Percentiles rank a stretch among this genome's conserved stretches.
Evolutionary conservation across 441 rosid species (phyloP).

Genomic region (Corymbia calophylla): DNA sequence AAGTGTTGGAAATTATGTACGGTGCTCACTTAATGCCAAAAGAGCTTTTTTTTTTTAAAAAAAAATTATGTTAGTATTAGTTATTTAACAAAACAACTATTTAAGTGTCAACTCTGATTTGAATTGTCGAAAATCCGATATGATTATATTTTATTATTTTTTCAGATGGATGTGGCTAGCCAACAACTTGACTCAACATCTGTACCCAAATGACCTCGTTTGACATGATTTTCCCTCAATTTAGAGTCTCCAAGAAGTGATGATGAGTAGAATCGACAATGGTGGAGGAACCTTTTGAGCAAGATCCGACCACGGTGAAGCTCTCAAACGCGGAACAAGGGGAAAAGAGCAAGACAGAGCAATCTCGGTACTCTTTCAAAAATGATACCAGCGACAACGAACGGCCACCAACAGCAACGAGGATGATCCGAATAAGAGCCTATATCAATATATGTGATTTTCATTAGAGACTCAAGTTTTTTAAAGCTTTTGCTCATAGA

Average conservation of each 20-base stretch:
- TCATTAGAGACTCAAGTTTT: neutral
- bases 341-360: neutral
- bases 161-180: neutral
- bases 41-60: too few relatives aligned
- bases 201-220: neutral
- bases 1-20: accelerated
- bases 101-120: accelerated
- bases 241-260: neutral
- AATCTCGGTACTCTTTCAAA: neutral
- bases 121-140: too few relatives aligned
- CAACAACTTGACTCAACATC: neutral
- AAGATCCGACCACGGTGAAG: neutral
- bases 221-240: neutral
- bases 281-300: neutral
- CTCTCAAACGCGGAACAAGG: neutral
- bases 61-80: too few relatives aligned
- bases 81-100: too few relatives aligned
- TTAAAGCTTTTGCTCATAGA: neutral
- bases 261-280: neutral
- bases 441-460: neutral
- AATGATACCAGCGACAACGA: neutral
- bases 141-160: neutral
- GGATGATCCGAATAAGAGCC: neutral
- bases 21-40: accelerated
- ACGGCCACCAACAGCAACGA: neutral